A percentile compares a stretch with the other conserved stretches of the same genome.
Evolutionary conservation across 1,284 basidiomycete genomes (phyloP).

Genomic region (Melampsora americana): DNA sequence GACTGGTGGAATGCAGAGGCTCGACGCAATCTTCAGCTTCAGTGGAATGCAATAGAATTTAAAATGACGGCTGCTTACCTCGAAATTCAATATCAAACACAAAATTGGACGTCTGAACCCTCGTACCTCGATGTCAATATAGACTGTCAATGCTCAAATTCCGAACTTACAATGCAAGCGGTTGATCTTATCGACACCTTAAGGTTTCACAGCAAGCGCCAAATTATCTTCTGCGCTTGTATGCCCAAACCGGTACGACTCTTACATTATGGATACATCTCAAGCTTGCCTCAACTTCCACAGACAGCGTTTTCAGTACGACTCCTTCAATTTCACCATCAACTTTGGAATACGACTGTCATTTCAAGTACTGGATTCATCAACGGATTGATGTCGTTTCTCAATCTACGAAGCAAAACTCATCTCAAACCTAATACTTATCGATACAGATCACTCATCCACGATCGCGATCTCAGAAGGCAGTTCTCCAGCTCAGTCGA

Average conservation of each 20-base stretch:
- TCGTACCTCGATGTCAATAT: neutral
- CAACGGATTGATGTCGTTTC: neutral
- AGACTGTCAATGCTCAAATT: neutral
- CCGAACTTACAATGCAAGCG: neutral
- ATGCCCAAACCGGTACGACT: conserved; percentile 3
- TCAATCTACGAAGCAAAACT: neutral
- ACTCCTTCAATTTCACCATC: too few species aligned
- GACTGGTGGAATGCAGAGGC: too few species aligned
- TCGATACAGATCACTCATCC: neutral
- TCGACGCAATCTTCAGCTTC: too few species aligned
- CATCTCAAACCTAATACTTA: neutral
- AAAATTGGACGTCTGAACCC: neutral
- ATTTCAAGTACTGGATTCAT: conserved; percentile 2
- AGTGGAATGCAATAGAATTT: neutral
- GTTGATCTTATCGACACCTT: conserved; percentile 1
- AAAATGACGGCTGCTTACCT: conserved; percentile 13
- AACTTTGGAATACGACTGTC: too few species aligned
- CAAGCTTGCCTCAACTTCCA: conserved; percentile 3
- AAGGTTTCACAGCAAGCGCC: neutral
- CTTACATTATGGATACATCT: neutral
- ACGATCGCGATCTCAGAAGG: neutral
- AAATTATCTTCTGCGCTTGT: conserved; percentile 13
- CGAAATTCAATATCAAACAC: neutral
- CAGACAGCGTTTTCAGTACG: neutral
- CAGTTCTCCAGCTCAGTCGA: neutral